Percentiles rank a stretch among this genome's conserved stretches.
These are phyloP conservation scores for Sanghuangporus weigelae DNA, from an alignment of 1,284 basidiomycete genomes.

Conservation along the genomic window DNA sequence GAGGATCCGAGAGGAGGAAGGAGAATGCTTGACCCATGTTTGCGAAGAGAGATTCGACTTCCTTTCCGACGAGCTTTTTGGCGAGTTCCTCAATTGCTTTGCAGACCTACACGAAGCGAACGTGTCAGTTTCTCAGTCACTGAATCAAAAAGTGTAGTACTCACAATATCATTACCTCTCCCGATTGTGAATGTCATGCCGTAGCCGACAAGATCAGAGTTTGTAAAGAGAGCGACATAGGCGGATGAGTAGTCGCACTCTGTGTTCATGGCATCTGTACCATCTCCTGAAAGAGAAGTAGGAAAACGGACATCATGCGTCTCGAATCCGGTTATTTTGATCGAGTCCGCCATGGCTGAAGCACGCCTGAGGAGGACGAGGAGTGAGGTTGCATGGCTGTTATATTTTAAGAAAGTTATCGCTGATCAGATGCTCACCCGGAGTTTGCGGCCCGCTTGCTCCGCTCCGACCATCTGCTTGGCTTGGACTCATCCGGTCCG, in stretches of 20 bases:
- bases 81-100: constrained; percentile 76
- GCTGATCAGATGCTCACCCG: background rate
- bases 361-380: background rate
- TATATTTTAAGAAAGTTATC: background rate
- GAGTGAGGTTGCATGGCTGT: background rate
- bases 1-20: constrained; percentile 78
- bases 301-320: constrained; percentile 77
- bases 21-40: constrained; percentile 88
- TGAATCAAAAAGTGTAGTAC: constrained; percentile 16
- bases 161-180: constrained; percentile 87
- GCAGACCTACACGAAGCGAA: constrained; percentile 52
- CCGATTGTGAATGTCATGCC: constrained; percentile 99
- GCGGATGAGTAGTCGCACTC: constrained; percentile 95
- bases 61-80: constrained; percentile 77
- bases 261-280: constrained; percentile 90
- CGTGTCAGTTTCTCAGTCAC: background rate
- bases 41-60: constrained; percentile 75
- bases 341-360: constrained; percentile 2
- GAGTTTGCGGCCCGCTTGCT: background rate
- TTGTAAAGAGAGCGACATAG: constrained; percentile 77
- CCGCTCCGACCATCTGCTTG: no score
- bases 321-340: constrained; percentile 48
- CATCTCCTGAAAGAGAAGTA: constrained; percentile 80
- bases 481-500: no score
- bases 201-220: constrained; percentile 70